phyloP scores from a whole-genome alignment of 169 alveolate species.

The Amoebophrya sp. region DNA sequence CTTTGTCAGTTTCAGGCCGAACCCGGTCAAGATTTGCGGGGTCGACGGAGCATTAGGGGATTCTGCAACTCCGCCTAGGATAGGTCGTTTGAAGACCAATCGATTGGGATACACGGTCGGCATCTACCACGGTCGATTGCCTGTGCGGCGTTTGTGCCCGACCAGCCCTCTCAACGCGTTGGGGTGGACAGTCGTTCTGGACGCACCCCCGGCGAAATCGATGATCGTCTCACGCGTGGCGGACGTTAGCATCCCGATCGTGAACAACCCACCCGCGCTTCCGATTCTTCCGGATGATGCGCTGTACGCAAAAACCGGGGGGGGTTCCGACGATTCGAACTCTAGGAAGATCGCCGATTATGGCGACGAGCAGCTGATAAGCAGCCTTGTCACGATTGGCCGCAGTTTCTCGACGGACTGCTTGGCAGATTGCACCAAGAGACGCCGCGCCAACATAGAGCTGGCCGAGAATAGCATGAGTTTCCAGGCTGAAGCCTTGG shows the following conservation, averaged over 20 bases:
- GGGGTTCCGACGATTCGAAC: not conserved
- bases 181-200: not conserved
- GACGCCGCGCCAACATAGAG: not conserved
- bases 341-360: not conserved
- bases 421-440: not conserved
- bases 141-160: not conserved
- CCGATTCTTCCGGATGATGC: not conserved
- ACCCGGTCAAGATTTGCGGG: not conserved
- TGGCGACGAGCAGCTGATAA: not conserved
- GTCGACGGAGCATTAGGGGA: not conserved
- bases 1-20: not conserved
- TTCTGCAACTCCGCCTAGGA: not conserved
- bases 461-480: not conserved
- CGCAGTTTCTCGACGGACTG: not conserved
- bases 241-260: not conserved
- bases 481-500: not conserved
- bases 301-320: not conserved
- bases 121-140: not conserved
- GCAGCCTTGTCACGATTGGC: not conserved
- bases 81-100: not conserved
- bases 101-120: not conserved
- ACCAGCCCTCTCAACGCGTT: not conserved
- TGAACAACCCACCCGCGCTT: not conserved
- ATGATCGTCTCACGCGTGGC: not conserved
- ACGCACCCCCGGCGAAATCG: too few species aligned